phyloP scores from a whole-genome alignment of 805 yeast species.

The Candida xiaguanensis region DNA sequence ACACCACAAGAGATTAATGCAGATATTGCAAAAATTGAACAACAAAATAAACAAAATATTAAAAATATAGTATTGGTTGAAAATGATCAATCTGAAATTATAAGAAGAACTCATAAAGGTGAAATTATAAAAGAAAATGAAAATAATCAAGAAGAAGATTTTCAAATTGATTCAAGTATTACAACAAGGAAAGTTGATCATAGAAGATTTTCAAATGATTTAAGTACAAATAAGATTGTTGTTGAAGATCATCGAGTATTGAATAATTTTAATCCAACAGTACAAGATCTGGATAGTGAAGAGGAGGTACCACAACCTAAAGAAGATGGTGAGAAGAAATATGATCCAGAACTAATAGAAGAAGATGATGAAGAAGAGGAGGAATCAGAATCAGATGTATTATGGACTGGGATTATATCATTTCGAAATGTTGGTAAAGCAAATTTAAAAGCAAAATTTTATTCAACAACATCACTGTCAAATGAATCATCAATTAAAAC shows the following conservation, averaged over 20 bases:
- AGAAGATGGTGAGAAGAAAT: constrained; percentile 19
- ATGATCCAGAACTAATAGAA: constrained; percentile 29
- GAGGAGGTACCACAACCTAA: constrained; percentile 12
- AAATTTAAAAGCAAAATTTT: constrained; percentile 32
- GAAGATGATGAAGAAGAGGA: constrained; percentile 8
- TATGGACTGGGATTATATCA: constrained; percentile 48
- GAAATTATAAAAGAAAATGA: constrained; percentile 44
- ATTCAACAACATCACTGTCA: constrained; percentile 24
- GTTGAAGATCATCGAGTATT: constrained; percentile 9
- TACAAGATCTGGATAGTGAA: constrained; percentile 26
- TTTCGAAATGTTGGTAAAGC: constrained; percentile 50
- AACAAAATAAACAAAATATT: constrained; percentile 11
- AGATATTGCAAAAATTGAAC: constrained; percentile 48
- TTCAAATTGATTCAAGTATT: constrained; percentile 22
- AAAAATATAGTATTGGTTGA: constrained; percentile 46
- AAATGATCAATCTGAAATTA: constrained; percentile 49
- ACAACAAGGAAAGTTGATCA: constrained; percentile 35
- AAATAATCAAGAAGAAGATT: constrained; percentile 20
- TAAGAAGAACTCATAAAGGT: constrained; percentile 83
- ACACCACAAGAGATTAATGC: constrained; percentile 79
- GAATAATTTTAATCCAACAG: constrained; percentile 18
- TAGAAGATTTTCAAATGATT: constrained; percentile 25
- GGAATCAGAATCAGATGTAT: constrained; percentile 6
- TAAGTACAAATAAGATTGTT: constrained; percentile 9
- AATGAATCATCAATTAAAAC: constrained; percentile 1